Evolutionary conservation across 768 basidiomycete species (phyloP), one percentile per base, ranked within the genome.

Genomic region (Albatrellus ellisii): DNA sequence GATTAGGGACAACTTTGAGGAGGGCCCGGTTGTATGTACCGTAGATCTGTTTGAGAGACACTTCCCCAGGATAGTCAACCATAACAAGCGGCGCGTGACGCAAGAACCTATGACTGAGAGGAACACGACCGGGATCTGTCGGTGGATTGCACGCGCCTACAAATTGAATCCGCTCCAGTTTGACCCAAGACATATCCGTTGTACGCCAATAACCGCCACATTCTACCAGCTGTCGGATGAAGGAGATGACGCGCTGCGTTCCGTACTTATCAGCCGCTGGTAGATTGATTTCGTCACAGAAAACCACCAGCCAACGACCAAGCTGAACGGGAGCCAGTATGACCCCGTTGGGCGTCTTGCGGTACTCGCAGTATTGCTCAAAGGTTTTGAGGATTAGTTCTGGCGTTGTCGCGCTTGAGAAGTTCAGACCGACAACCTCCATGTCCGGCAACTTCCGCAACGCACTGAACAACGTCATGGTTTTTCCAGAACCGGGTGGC

Each of bases 131-230:
- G 35, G 95, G 92, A 64, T 99, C 95, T 14, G 95, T 98, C 3
- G 95, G 95, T 20, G 95, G 95, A 57, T 99, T 99, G 62, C 95
- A 99, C 39, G 95, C 95, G 37, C 95, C 95, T 34, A 99, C 95
- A 56, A 99, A 98, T 60, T 99, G 95, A 46, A 99, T 97, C n/a
- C 95, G 78, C 59, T 98, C 95, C 40, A 99, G 69, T 54, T 81
- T 87, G 52, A 99, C 91, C 92, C 94, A 99, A 11, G 91, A 75
- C 76, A 91, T 86, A 61, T 99, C 95, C 12, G 73, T 74, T 2
- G 90, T 75, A 24, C 95, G 74, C 85, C 92, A 99, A 59, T 87
- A 99, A 2, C 95, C 95, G 22, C 86, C 84, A 33, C 73, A 76
- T 61, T 98, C 95, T 31, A 99, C 89, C 24, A 99, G 75, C 59